A percentile compares a stretch with the other conserved stretches of the same genome.
Evolutionary conservation across 2,329 filamentous ascomycete genomes (phyloP).

Genomic region (Fusarium irregulare): DNA sequence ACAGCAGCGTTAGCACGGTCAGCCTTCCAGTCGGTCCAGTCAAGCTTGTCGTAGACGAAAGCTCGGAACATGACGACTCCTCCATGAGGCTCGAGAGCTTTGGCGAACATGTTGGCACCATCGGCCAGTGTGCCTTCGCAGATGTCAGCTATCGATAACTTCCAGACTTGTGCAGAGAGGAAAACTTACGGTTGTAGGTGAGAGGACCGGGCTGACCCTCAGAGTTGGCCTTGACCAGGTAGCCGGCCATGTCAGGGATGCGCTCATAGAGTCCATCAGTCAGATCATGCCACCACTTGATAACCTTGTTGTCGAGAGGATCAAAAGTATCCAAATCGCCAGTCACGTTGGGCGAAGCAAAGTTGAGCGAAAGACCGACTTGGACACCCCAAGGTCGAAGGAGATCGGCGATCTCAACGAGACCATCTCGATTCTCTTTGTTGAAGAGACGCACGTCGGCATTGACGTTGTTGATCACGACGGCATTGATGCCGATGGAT

Average conservation of each 20-base stretch:
- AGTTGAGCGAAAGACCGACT: conserved; percentile 74
- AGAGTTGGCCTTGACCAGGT: conserved; percentile 77
- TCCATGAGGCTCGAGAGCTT: conserved; percentile 65
- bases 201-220: conserved; percentile 77
- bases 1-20: conserved; percentile 78
- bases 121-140: conserved; percentile 64
- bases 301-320: conserved; percentile 69
- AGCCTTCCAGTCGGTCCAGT: conserved; percentile 64
- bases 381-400: conserved; percentile 76
- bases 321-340: conserved; percentile 71
- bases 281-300: conserved; percentile 71
- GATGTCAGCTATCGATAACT: neutral
- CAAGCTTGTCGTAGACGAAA: conserved; percentile 72
- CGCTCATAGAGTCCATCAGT: conserved; percentile 68
- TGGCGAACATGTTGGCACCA: conserved; percentile 65
- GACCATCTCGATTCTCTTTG: conserved; percentile 66
- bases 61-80: conserved; percentile 77
- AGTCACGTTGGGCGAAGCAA: conserved; percentile 69
- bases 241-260: conserved; percentile 76
- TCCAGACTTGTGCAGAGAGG: neutral
- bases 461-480: conserved; percentile 79
- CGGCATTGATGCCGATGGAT: conserved; percentile 73
- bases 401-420: conserved; percentile 70
- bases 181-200: conserved; percentile 66
- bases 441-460: conserved; percentile 70